Evolutionary conservation across 352 stramenopile genomes (phyloP), one percentile per base, ranked within the genome.

Genomic region (Phytophthora colocasiae): DNA sequence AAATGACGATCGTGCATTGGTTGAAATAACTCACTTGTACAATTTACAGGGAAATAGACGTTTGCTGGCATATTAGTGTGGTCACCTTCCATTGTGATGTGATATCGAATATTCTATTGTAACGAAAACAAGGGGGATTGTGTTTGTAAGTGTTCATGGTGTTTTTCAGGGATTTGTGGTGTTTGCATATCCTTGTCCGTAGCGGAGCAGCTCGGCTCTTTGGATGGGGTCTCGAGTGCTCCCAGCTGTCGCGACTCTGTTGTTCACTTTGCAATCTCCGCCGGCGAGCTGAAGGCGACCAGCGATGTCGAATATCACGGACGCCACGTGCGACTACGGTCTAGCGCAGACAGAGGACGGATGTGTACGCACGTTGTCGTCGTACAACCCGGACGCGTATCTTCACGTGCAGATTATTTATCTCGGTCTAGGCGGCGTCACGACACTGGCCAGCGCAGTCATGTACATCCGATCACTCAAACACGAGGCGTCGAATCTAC

Each of bases 321-420:
- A 75, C 22, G 43, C 56, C 4, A 78, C 69, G 14, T 78, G 69
- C 50, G 49, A 73, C 46, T 78, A 73, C 39, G 62, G 71, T 2
- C 60, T 77, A 47, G 63, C 70, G n/a, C 58, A 55, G 44, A 73
- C 58, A 3, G 66, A 67, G 31, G 54, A 65, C 34, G 66, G 59
- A 29, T 82, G 70, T 24, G 47, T 63, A 7, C 63, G 58, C 19
- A 75, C 71, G 15, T 29, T 82, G 34, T 65, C 71, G 1, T 72
- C 62, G 34, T 77, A 75, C 45, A 58, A 75, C 34, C 38, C 48
- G 36, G 51, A 67, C 15, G 57, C 63, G 56, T 81, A 81, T 31
- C 9, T 73, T n/a, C 36, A 27, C n/a, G 49, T 69, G 4, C 73
- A 81, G 54, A 54, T 77, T 55, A 67, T 71, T 39, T 81, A 78